Conservation (phyloP, 345 rosid species). For the Jatropha curcas region DNA sequence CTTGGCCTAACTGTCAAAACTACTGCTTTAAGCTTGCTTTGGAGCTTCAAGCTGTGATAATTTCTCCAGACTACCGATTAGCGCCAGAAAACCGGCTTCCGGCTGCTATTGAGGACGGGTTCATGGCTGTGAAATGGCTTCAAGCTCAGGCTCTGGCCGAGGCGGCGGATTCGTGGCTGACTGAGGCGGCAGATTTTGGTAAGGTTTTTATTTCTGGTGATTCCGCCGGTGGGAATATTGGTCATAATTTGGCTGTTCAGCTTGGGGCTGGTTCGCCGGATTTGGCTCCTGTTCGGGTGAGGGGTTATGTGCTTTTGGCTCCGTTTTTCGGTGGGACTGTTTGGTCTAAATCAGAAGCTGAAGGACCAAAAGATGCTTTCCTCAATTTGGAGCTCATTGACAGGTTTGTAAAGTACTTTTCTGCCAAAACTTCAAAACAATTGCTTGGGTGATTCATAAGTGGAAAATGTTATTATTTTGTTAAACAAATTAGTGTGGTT, state of each 20-base stretch:
- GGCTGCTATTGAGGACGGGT: slow-evolving; percentile 54
- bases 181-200: slow-evolving; percentile 45
- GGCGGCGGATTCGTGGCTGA: slow-evolving; percentile 44
- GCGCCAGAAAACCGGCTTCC: slow-evolving; percentile 66
- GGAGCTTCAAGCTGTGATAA: slow-evolving; percentile 47
- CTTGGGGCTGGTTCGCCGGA: slow-evolving; percentile 40
- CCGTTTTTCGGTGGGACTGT: slow-evolving; percentile 55
- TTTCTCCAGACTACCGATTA: slow-evolving; percentile 55
- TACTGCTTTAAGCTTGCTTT: slow-evolving; percentile 47
- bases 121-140: slow-evolving; percentile 52
- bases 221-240: slow-evolving; percentile 61
- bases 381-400: slow-evolving; percentile 63
- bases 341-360: slow-evolving; percentile 48
- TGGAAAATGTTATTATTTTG: too few species aligned
- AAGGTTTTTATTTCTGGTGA: slow-evolving; percentile 57
- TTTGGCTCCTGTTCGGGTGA: slow-evolving; percentile 48
- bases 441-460: too few species aligned
- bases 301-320: slow-evolving; percentile 52
- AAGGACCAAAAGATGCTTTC: slow-evolving; percentile 60
- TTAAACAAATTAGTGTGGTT: too few species aligned
- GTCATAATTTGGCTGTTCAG: slow-evolving; percentile 53
- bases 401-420: slow-evolving; percentile 27
- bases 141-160: slow-evolving; percentile 41
- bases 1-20: slow-evolving; percentile 62
- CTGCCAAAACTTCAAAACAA: too few species aligned